These are phyloP conservation scores for Pythium oligandrum DNA, from an alignment of 352 stramenopile genomes.

Conservation along the genomic window DNA sequence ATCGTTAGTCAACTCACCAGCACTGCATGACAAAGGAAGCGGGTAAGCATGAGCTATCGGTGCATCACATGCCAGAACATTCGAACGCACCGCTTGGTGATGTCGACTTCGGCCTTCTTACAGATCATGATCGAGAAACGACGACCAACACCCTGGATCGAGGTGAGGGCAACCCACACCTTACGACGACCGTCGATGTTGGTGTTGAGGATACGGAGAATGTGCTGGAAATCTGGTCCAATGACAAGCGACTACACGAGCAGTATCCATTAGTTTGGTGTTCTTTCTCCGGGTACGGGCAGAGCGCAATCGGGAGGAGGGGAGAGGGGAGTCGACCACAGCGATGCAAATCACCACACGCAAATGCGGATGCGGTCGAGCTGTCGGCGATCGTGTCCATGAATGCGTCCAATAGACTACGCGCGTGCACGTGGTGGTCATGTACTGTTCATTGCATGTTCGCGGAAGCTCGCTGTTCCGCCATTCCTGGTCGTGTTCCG, in stretches of 20 bases:
- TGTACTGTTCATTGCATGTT: too few species aligned
- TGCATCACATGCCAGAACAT: not conserved
- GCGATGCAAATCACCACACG: too few species aligned
- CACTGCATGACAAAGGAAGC: constrained; percentile 30
- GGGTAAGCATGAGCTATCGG: not conserved
- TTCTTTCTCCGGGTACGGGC: too few species aligned
- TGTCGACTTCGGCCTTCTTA: constrained; percentile 99
- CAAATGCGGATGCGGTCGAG: too few species aligned
- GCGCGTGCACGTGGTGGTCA: too few species aligned
- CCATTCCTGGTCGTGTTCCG: too few species aligned
- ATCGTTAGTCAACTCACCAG: constrained; percentile 98
- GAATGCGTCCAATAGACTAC: too few species aligned
- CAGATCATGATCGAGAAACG: constrained; percentile 93
- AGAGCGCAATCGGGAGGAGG: too few species aligned
- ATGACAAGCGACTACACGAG: constrained; percentile 80
- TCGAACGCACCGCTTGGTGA: constrained; percentile 90
- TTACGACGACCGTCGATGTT: constrained; percentile 99
- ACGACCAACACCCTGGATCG: constrained; percentile 83
- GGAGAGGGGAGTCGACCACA: too few species aligned
- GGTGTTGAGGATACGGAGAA: constrained; percentile 99
- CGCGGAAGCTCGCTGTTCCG: too few species aligned
- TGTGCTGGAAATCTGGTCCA: constrained; percentile 99
- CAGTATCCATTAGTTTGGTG: too few species aligned
- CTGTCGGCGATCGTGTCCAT: too few species aligned
- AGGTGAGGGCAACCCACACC: constrained; percentile 79